Evolutionary conservation across 1,284 basidiomycete species (phyloP), one percentile per base, ranked within the genome.

Genomic region (Cystobasidium pallidum): DNA sequence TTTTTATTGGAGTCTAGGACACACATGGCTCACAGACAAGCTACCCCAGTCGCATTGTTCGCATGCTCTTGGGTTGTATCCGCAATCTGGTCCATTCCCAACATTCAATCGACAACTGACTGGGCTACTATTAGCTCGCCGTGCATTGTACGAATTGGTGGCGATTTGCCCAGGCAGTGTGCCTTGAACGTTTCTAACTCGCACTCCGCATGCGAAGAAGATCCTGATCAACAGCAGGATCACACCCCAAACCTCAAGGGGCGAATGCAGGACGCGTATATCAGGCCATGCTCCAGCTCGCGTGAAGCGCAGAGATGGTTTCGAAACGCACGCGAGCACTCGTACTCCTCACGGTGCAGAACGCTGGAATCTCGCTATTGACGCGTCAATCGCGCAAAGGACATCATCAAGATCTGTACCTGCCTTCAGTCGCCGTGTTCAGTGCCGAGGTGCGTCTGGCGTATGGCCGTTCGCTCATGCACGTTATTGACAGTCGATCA

Each of bases 301-400:
- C 6, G 15, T 24, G 26, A 19, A 24, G 45, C 26, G 45, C 45
- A 34, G 19, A 47, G 45, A 51, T 65, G 62, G 36, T 41, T 15
- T 64, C 68, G 30, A 71, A 47, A 36, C 58, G 68, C 6, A 54
- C 59, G 15, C 45, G 61, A 17, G 68, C 68, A 15, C 70, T 67
- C 10, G 63, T 72, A 32, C 72, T 76, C 13, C 73, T 78, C 43
- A 66, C 74, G 39, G 11, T 78, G 7, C 78, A 78, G 62, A 78
- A 78, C 57, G 73, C 76, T 0, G 74, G 75, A 17, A 76, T 78
- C 36, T 75, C 77, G 24, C 70, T 77, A 26, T 54, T 78, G 8
- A 78, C 78, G 15, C 73, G 76, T 21, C 58, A 67, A 17, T 76
- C 75, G 19, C 75, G 76, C 45, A 52, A 58, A 8, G 57, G 66